phyloP scores from a whole-genome alignment of 2,329 filamentous ascomycete species.

The Cladosporium sp. region DNA sequence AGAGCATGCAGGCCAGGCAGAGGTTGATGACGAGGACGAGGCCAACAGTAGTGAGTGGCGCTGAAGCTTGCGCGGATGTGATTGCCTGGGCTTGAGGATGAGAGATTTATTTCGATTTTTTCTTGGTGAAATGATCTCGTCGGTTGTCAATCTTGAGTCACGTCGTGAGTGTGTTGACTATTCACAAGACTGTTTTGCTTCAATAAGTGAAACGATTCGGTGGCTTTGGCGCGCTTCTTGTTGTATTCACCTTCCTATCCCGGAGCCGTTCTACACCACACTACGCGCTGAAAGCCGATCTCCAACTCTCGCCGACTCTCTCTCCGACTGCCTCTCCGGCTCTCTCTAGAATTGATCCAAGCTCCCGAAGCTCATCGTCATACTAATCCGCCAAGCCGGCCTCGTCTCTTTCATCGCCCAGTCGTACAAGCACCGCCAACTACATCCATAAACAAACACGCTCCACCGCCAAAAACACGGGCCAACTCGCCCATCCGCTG shows the following conservation, averaged over 20 bases:
- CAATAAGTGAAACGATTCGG: too few species aligned
- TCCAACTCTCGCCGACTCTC: too few species aligned
- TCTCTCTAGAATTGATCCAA: too few species aligned
- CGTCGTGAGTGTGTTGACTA: too few species aligned
- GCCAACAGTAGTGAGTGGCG: conserved; percentile 7
- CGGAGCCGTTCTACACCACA: too few species aligned
- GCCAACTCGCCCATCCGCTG: not conserved
- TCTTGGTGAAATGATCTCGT: too few species aligned
- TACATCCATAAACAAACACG: conserved; percentile 5
- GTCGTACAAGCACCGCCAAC: conserved; percentile 1
- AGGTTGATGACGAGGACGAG: conserved; percentile 3
- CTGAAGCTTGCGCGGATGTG: conserved; percentile 16
- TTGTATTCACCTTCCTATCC: too few species aligned
- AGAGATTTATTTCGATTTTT: not conserved
- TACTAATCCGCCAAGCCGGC: conserved; percentile 3
- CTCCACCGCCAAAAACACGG: not conserved
- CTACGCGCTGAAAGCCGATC: too few species aligned
- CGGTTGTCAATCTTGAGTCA: too few species aligned
- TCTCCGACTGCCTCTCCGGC: too few species aligned
- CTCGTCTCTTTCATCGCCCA: not conserved
- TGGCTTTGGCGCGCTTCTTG: too few species aligned
- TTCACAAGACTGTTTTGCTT: too few species aligned
- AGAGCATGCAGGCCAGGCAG: not conserved
- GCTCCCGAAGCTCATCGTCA: conserved; percentile 11
- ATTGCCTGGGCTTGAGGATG: conserved; percentile 16